Base-by-base conservation (phyloP, 1,284 basidiomycete species). In the Leccinum pachyderme region DNA sequence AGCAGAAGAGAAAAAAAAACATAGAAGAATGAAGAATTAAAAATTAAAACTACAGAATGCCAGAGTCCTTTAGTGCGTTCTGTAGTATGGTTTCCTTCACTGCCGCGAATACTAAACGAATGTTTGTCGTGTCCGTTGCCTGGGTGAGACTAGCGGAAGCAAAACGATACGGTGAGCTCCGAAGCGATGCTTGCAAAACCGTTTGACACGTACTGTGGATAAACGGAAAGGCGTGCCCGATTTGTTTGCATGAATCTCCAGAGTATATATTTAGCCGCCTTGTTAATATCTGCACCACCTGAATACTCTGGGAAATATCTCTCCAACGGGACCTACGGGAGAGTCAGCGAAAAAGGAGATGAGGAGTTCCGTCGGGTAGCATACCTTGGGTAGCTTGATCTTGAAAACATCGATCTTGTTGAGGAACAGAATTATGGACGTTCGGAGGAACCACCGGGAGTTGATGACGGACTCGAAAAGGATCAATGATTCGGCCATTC, bases 321-420 rank as follows among this genome's bases (percentile, higher is more conserved):
- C 53, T 95, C 91, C 15, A 98, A 76, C 3, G 95, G 95, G 0
- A 87, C 82, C 84, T 84, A 53, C 29, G 0, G 2, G 1, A 7
- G n/a, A 25, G 8, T 63, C 22, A 67, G 53, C 4, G 3, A 46
- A 46, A 25, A n/a, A 18, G 7, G 2, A 33, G 4, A 13, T 2
- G 22, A 47, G 1, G 7, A 2, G 6, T 7, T 1, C 1, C 1
- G 3, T 8, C 0, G 6, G 12, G 2, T 5, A 22, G 60, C 65
- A 6, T 33, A 84, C 85, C 78, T 93, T 95, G 4, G 92, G 89
- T 28, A 98, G 77, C 73, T 98, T 98, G 63, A 80, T 82, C 79
- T 95, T 95, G 81, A 98, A 98, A 3, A 97, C 87, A 65, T 97
- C 95, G 53, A 95, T 95, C 80, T 97, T 97, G 76, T 96, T 98